These are phyloP conservation scores for Verticillium tricorpus DNA, from an alignment of 2,329 filamentous ascomycete genomes.

Conservation along the genomic window DNA sequence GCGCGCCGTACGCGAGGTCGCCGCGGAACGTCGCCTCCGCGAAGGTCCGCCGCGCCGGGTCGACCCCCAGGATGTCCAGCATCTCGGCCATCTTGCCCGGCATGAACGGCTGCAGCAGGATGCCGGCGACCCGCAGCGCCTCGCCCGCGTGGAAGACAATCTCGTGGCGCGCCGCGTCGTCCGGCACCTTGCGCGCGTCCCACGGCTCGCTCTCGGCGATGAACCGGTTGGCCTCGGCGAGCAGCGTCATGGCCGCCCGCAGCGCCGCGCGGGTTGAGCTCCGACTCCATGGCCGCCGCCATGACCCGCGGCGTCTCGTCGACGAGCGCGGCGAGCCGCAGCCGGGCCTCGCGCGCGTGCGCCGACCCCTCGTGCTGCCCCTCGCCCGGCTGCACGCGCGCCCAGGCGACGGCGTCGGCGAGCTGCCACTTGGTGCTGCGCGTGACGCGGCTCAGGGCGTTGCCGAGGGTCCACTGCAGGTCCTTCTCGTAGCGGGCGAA, in stretches of 20 bases:
- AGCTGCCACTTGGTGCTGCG: slow-evolving; percentile 67
- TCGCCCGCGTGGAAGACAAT: slow-evolving; percentile 71
- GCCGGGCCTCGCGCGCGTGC: not conserved
- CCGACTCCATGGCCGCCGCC: slow-evolving; percentile 53
- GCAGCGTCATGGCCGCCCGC: slow-evolving; percentile 56
- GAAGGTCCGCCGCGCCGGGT: slow-evolving; percentile 54
- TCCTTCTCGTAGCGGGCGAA: slow-evolving; percentile 74
- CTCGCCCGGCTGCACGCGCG: not conserved
- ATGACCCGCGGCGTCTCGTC: slow-evolving; percentile 21
- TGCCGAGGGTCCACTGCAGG: slow-evolving; percentile 74
- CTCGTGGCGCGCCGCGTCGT: slow-evolving; percentile 36
- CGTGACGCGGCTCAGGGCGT: slow-evolving; percentile 68
- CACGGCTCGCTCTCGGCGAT: slow-evolving; percentile 66
- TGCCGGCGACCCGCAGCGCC: slow-evolving; percentile 71
- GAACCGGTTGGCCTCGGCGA: slow-evolving; percentile 46
- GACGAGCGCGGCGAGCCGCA: slow-evolving; percentile 22
- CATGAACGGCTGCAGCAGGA: slow-evolving; percentile 89
- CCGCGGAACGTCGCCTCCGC: slow-evolving; percentile 55
- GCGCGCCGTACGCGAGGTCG: slow-evolving; percentile 66
- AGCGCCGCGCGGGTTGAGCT: slow-evolving; percentile 61
- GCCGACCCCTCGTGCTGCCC: not conserved
- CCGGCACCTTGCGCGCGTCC: slow-evolving; percentile 42
- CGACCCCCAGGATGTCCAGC: slow-evolving; percentile 75
- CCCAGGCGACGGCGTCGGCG: slow-evolving; percentile 44
- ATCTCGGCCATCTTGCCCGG: slow-evolving; percentile 69